Evolutionary conservation across 164 flowering plant genomes (phyloP), one percentile per base, ranked within the genome.

Genomic region (Cinnamomum chago): DNA sequence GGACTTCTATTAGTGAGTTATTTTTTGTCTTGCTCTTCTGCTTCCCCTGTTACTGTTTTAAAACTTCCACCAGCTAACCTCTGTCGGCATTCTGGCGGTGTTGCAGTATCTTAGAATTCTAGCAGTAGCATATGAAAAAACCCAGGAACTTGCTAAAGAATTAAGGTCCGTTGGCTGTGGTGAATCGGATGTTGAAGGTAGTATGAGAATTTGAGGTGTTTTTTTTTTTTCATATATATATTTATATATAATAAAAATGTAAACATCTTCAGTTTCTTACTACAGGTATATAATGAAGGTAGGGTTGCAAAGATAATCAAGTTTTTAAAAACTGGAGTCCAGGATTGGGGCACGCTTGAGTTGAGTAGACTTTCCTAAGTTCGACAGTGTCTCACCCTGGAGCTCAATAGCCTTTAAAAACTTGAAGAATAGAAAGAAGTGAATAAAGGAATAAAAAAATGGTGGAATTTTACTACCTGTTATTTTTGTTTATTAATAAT

Each of bases 181-280:
- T 81, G 98, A 96, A 80, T 88, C 94, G 87, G 99, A 96, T 88
- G 87, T 94, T 83, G 99, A 96, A 79, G 98, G 98, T 96, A 74
- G 17, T 50, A 5, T 50, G 24, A 24, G 28, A 50, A 58, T 27
- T 27, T 30, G 17, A 25, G 47, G 2, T 27, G 13, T n/a, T 12
- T 30, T 30, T 2, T 2, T 67, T 4, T 20, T 33, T 67, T 4
- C 33, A 30, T 13, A 27, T 67, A 2, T 11, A 2, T 25, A 22
- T 33, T 3, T 40, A 40, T 55, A 55, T 15, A 55, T 17, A 55
- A 55, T 55, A 4, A 55, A 55, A 55, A 55, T 55, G 60, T 55
- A 20, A 55, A 55, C 60, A 17, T 14, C n/a, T 20, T 6, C 12
- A 15, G 60, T 55, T 55, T 13, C 11, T 7, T 40, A 40, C 47